These are phyloP conservation scores for Avena insularis DNA, from an alignment of 176 grass and related monocot species.

Conservation along the genomic window DNA sequence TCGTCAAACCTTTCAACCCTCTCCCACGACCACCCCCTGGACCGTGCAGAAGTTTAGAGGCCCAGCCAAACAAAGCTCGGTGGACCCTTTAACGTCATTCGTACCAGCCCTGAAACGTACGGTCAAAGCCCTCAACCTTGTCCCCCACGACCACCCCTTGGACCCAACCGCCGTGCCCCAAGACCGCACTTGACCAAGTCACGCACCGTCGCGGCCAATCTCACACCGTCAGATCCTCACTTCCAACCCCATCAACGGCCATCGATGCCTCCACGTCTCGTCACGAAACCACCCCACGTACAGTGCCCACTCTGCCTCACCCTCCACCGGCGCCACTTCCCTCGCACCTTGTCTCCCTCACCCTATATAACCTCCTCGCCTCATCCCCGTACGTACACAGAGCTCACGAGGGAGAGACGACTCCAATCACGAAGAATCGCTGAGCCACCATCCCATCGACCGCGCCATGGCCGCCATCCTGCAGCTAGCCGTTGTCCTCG, in stretches of 20 bases:
- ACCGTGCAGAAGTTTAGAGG: not conserved
- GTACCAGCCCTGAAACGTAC: not conserved
- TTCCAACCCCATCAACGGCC: not conserved
- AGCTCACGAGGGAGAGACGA: not conserved
- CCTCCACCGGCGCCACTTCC: slow-evolving; percentile 23
- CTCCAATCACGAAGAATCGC: slow-evolving; percentile 8
- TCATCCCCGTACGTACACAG: not conserved
- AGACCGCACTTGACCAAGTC: not conserved
- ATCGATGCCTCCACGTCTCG: not conserved
- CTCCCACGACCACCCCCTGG: too few species aligned
- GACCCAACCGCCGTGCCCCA: not conserved
- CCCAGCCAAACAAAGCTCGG: not conserved
- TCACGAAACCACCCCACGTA: not conserved
- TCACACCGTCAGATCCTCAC: not conserved
- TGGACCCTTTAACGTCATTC: too few species aligned
- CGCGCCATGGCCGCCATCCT: slow-evolving; percentile 45
- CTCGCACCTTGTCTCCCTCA: not conserved
- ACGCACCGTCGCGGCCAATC: not conserved
- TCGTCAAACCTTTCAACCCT: too few species aligned
- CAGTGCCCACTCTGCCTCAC: not conserved
- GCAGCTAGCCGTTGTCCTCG: not conserved
- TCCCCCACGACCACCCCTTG: not conserved
- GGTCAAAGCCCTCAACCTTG: not conserved
- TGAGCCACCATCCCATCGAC: not conserved
- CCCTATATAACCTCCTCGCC: slow-evolving; percentile 25